phyloP scores from a whole-genome alignment of 1,139 yeast species.

The Geotrichum europaeum region DNA sequence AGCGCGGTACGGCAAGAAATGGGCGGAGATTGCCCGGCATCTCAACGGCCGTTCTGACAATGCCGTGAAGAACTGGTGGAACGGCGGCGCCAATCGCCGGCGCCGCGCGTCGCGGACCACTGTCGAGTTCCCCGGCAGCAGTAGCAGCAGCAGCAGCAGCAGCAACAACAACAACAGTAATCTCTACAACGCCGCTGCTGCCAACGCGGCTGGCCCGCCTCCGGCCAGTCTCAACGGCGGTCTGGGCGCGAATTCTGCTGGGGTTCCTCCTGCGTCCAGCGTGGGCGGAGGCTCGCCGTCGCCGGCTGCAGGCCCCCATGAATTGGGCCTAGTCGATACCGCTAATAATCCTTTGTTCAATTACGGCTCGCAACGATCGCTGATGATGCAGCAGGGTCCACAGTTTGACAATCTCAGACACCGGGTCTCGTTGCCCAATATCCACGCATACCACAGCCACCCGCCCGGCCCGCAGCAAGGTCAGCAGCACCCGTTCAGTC shows the following conservation, averaged over 20 bases:
- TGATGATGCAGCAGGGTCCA: constrained; percentile 1
- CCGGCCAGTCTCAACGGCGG: neutral
- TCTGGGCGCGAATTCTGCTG: neutral
- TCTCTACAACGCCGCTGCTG: constrained; percentile 8
- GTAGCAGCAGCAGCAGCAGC: constrained; percentile 16
- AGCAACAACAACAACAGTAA: constrained; percentile 18
- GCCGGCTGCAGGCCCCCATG: neutral
- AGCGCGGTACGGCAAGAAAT: constrained; percentile 72
- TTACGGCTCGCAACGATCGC: neutral
- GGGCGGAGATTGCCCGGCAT: constrained; percentile 94
- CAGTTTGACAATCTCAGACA: constrained; percentile 23
- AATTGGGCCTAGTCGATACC: neutral
- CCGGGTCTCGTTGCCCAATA: constrained; percentile 30
- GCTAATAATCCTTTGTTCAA: neutral
- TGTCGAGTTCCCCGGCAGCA: constrained; percentile 14
- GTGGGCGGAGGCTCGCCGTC: neutral
- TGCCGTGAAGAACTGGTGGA: constrained; percentile 96
- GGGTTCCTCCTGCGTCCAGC: neutral
- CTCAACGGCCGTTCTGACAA: constrained; percentile 82
- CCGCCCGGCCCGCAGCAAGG: constrained; percentile 1
- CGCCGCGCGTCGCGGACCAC: constrained; percentile 42
- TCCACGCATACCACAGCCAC: constrained; percentile 21
- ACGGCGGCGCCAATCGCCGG: constrained; percentile 81
- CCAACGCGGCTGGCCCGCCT: constrained; percentile 1
- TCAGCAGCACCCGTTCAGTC: constrained; percentile 7